These are phyloP conservation scores for Ensete ventricosum DNA, from an alignment of 176 grass and related monocot species.

Conservation along the genomic window DNA sequence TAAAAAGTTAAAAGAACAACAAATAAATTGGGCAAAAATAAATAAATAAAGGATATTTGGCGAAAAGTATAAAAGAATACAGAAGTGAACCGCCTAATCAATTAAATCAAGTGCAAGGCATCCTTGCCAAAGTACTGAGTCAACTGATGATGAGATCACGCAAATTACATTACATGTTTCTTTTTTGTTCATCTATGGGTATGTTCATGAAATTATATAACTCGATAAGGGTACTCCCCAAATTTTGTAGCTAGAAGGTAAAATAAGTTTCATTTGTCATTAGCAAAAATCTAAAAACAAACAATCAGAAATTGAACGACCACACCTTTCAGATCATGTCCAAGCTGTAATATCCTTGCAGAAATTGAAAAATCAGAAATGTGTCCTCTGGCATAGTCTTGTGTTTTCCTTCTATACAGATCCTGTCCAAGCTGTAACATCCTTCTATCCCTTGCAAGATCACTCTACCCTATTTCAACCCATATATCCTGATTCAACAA, in stretches of 20 bases:
- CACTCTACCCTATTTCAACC: slow-evolving; percentile 60
- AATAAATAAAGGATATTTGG: not conserved
- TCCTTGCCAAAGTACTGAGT: slow-evolving; percentile 35
- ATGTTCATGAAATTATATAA: slow-evolving; percentile 87
- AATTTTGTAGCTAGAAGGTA: slow-evolving; percentile 62
- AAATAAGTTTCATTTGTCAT: not conserved
- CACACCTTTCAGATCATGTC: not conserved
- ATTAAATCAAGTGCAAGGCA: slow-evolving; percentile 55
- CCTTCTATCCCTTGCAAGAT: slow-evolving; percentile 60
- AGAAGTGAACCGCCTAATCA: slow-evolving; percentile 40
- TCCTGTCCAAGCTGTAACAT: slow-evolving; percentile 70
- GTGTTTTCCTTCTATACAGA: slow-evolving; percentile 30
- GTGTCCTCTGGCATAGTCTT: not conserved
- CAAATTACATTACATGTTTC: slow-evolving; percentile 63
- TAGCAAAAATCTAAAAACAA: not conserved
- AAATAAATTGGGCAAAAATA: slow-evolving; percentile 1
- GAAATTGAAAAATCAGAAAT: not conserved
- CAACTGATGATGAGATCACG: slow-evolving; percentile 57
- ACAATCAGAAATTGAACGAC: not conserved
- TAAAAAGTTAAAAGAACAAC: slow-evolving; percentile 2
- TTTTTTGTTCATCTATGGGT: slow-evolving; percentile 44
- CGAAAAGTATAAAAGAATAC: slow-evolving; percentile 4
- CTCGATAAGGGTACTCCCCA: slow-evolving; percentile 66
- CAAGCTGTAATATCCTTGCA: too few species aligned
- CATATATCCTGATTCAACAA: not conserved